A percentile compares a stretch with the other conserved stretches of the same genome.
Conservation (phyloP, 2,329 filamentous ascomycete species). For the Fusarium kyushuense region DNA sequence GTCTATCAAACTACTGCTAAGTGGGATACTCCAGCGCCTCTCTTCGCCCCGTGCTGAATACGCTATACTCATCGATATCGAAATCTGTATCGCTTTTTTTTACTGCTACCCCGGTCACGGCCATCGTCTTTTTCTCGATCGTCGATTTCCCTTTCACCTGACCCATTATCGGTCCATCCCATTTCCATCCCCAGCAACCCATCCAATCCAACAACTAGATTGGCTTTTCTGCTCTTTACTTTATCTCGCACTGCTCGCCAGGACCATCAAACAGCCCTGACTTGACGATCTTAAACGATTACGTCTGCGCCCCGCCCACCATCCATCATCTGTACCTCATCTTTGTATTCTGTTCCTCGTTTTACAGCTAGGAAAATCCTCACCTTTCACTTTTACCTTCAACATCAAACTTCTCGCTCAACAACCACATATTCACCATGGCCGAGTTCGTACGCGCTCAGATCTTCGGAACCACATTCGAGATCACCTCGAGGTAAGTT, state of each 20-base stretch:
- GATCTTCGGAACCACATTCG: constrained; percentile 99
- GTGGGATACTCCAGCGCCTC: constrained; percentile 16
- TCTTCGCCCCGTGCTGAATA: constrained; percentile 29
- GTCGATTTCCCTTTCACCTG: constrained; percentile 44
- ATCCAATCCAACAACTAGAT: constrained; percentile 34
- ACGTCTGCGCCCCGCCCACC: constrained; percentile 36
- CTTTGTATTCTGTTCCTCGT: constrained; percentile 30
- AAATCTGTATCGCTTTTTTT: constrained; percentile 40
- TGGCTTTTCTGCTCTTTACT: constrained; percentile 30
- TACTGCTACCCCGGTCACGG: constrained; percentile 31
- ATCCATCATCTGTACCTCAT: constrained; percentile 27
- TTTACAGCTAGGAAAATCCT: constrained; percentile 29
- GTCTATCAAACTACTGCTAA: constrained; percentile 5
- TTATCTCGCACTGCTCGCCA: constrained; percentile 33
- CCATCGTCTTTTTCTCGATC: constrained; percentile 40
- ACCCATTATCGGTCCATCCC: constrained; percentile 44
- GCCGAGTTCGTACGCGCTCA: constrained; percentile 99
- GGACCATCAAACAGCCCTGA: constrained; percentile 24
- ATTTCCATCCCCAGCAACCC: constrained; percentile 35
- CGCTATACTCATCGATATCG: constrained; percentile 31
- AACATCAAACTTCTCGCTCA: constrained; percentile 20
- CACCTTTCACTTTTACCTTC: constrained; percentile 16
- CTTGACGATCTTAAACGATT: constrained; percentile 30
- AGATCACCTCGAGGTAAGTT: constrained; percentile 94
- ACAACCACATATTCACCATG: constrained; percentile 70